Evolutionary conservation across 1,139 yeast genomes (phyloP).

Genomic region (Debaryomyces psychrophilus): DNA sequence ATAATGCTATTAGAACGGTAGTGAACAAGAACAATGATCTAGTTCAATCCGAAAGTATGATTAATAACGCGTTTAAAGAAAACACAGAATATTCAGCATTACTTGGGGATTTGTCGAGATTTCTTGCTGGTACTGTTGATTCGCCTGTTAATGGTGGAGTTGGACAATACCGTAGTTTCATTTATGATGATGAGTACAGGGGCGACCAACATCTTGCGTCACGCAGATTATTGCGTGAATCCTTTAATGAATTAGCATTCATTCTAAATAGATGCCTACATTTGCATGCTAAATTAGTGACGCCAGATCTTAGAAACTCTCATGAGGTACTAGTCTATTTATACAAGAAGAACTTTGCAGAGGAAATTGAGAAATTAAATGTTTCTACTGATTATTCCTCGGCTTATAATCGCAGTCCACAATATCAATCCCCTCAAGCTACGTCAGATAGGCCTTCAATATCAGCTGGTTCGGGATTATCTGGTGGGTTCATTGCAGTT

Average conservation of each 20-base stretch:
- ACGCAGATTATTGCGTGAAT: constrained; percentile 55
- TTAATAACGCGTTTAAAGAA: constrained; percentile 58
- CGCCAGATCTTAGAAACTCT: constrained; percentile 57
- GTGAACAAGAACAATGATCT: constrained; percentile 72
- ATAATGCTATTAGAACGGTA: constrained; percentile 75
- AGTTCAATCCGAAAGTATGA: constrained; percentile 65
- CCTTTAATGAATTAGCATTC: constrained; percentile 71
- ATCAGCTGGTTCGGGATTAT: neutral
- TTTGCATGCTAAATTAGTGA: constrained; percentile 70
- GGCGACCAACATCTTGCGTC: constrained; percentile 46
- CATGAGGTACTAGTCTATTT: constrained; percentile 69
- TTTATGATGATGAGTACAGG: constrained; percentile 45
- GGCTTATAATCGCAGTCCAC: constrained; percentile 27
- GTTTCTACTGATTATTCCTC: constrained; percentile 38
- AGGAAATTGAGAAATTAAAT: constrained; percentile 56
- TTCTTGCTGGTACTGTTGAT: constrained; percentile 85
- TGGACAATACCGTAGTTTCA: constrained; percentile 76
- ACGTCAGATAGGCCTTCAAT: constrained; percentile 6
- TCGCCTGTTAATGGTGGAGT: constrained; percentile 95
- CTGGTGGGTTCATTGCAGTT: neutral
- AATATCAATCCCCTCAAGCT: neutral
- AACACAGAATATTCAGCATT: constrained; percentile 52
- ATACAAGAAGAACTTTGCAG: constrained; percentile 67
- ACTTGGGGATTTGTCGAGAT: constrained; percentile 73
- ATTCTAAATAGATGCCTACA: constrained; percentile 68